Conservation (phyloP, 2,329 filamentous ascomycete genomes). For the Trichoderma guizhouense region DNA sequence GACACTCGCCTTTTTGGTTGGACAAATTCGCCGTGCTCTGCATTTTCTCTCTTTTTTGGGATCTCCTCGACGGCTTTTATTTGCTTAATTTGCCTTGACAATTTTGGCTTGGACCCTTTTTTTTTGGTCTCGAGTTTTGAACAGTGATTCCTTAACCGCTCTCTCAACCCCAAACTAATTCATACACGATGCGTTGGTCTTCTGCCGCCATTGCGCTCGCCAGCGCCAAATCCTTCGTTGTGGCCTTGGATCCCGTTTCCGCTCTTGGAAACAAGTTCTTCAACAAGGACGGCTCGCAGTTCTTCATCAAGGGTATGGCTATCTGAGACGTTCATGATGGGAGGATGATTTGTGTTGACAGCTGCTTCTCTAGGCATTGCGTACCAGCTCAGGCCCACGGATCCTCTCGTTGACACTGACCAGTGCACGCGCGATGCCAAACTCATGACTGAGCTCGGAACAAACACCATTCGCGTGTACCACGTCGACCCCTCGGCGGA, state of each 20-base stretch:
- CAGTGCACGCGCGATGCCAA: constrained; percentile 74
- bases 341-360: neutral
- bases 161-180: neutral
- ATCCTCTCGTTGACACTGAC: constrained; percentile 70
- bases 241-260: constrained; percentile 48
- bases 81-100: neutral
- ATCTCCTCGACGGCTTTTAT: neutral
- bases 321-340: neutral
- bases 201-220: constrained; percentile 34
- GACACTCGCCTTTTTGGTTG: neutral
- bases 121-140: neutral
- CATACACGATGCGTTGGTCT: constrained; percentile 38
- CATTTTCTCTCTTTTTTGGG: neutral
- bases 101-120: neutral
- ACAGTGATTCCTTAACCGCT: neutral
- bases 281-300: constrained; percentile 73
- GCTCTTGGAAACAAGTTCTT: constrained; percentile 80
- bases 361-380: constrained; percentile 58
- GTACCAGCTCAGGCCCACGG: constrained; percentile 62
- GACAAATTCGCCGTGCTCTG: neutral
- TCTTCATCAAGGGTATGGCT: constrained; percentile 72
- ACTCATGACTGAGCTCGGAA: constrained; percentile 75
- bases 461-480: constrained; percentile 84
- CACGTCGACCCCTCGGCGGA: constrained; percentile 71
- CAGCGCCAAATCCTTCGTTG: constrained; percentile 32